Evolutionary conservation across 306 rosid genomes (phyloP), one percentile per base, ranked within the genome.

Genomic region (Pachyrhizus erosus): DNA sequence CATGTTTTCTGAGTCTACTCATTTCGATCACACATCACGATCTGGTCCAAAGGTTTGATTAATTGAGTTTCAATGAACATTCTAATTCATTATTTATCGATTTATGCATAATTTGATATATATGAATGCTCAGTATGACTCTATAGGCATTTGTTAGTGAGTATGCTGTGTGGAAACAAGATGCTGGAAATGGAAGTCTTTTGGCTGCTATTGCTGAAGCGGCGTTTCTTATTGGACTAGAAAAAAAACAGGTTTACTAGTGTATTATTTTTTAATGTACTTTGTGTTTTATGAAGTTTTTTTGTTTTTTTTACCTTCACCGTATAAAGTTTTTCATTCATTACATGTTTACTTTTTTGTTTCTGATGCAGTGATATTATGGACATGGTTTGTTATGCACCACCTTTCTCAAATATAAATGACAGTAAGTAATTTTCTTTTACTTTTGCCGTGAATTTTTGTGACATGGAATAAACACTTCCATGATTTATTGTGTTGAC

Each of bases 181-280:
- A 67, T 39, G 49, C 51, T 40, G 74, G 2, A 40, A 18, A 69
- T 69, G 74, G 34, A 42, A 69, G 34, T 42, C 54, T 40, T 12
- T 23, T 69, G 20, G 31, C 74, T 40, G 54, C 74, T 20, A 20
- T 69, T 11, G 74, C 54, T 40, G 74, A 69, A 42, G 74, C 74
- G 2, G 74, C 54, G 21, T 69, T 69, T 21, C 52, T 69, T 21
- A 69, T 69, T 40, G 74, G 74, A 12, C 18, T 69, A 5, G 74
- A 69, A 69, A 69, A 42, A 34, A 20, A 69, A 69, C 54, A 69
- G 54, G 74, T 69, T 69, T 1, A 0, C 5, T 7, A 18, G 9
- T 9, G n/a, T n/a, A n/a, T 7, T 64, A 31, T 2, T 17, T 64
- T 65, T 52, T 15, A 34, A 29, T 39, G 6, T 3, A 18, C 0